Base-by-base conservation (phyloP, 306 rosid genomes). In the Medicago arabica region DNA sequence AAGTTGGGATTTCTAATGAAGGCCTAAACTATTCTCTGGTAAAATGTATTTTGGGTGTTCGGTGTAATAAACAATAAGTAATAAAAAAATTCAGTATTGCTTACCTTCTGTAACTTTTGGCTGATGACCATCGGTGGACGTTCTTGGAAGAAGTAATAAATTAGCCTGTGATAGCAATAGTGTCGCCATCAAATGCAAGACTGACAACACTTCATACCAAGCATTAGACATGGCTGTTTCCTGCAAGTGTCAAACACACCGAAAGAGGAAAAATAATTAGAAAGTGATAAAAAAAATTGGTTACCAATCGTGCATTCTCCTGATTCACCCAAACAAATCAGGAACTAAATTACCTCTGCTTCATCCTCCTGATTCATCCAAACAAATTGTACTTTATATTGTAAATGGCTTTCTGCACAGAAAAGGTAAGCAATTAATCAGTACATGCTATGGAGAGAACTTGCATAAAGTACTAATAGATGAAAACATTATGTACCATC, bases 361-460 rank as follows among this genome's bases (percentile, higher is more conserved):
- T 93, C 97, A 83, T 91, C 97, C 83, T 93, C 98, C 73, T 93
- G 96, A 86, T 93, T 93, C 44, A 91, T 80, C 98, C 98, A 93
- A 71, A 80, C 85, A 89, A 91, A 93, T 68, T 89, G 96, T 71
- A 93, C 88, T 88, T 88, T 89, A 86, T 87, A 85, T 79, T 93
- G 97, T 69, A 93, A 92, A 79, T 93, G 96, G 85, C 91, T 88
- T 83, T 97, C 98, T 93, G 82, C 76, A 86, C 61, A 76, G 39
- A 31, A 77, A 40, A 88, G 76, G 78, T 44, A 82, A 84, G 65
- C 67, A 34, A 55, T 43, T 43, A 55, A 79, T 86, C 44, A 83
- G 75, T 69, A 50, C 72, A 76, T 43, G 47, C 23, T 38, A 18
- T 17, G 64, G 74, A 73, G 31, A 77, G 74, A 57, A 43, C 14